Evolutionary conservation across 2,329 filamentous ascomycete genomes (phyloP).

Genomic region (Verticillium albo-atrum): DNA sequence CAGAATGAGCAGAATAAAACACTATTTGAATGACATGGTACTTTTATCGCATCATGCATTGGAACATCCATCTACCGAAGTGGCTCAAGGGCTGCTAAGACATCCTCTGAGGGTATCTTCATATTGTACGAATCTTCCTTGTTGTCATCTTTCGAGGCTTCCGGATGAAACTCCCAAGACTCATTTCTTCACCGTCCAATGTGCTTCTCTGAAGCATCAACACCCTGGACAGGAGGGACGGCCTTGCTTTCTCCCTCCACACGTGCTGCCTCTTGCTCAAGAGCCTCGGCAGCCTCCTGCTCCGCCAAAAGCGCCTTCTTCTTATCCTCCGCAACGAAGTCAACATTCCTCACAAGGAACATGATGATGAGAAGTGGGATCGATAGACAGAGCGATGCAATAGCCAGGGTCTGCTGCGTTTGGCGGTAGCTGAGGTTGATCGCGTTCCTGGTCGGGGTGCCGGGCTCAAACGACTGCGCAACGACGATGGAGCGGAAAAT

Average conservation of each 20-base stretch:
- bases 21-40: no score
- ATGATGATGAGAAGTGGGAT: conserved; percentile 12
- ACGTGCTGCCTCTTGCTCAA: background rate
- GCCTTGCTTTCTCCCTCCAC: background rate
- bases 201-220: background rate
- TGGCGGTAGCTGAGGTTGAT: conserved; percentile 21
- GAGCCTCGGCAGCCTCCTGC: background rate
- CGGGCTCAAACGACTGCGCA: conserved; percentile 17
- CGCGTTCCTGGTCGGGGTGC: conserved; percentile 13
- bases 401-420: conserved; percentile 20
- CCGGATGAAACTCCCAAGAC: no score
- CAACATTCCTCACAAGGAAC: conserved; percentile 13
- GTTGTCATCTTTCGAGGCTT: no score
- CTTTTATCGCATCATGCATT: no score
- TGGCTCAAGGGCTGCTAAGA: no score
- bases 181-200: background rate
- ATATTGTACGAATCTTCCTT: no score
- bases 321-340: conserved; percentile 6
- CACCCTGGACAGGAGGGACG: background rate
- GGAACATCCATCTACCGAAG: no score
- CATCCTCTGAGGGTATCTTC: no score
- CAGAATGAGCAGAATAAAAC: no score
- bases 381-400: conserved; percentile 14
- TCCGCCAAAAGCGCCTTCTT: background rate
- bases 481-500: conserved; percentile 19